phyloP scores from a whole-genome alignment of 2,329 filamentous ascomycete species.

The Simplicillium aogashimaense region DNA sequence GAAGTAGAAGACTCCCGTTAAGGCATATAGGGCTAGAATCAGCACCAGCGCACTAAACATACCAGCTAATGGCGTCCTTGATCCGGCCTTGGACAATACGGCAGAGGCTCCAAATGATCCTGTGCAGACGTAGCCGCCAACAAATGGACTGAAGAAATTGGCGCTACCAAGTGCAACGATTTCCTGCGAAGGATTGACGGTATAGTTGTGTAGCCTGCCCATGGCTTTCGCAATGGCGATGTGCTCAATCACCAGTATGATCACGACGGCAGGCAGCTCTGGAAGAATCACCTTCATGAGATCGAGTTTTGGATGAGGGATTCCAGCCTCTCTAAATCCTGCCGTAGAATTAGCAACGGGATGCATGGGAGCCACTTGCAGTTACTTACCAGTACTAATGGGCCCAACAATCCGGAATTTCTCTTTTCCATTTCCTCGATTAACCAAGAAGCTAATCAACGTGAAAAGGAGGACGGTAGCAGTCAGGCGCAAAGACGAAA shows the following conservation, averaged over 20 bases:
- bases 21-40: conserved; percentile 65
- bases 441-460: conserved; percentile 59
- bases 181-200: conserved; percentile 70
- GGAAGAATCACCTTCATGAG: conserved; percentile 48
- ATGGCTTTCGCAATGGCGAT: conserved; percentile 80
- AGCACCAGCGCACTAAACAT: conserved; percentile 70
- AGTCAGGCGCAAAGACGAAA: conserved; percentile 63
- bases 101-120: conserved; percentile 56
- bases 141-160: conserved; percentile 66
- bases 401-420: conserved; percentile 53
- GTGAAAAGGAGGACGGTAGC: conserved; percentile 71
- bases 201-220: conserved; percentile 70
- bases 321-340: conserved; percentile 55
- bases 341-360: conserved; percentile 7
- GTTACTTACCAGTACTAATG: conserved; percentile 49
- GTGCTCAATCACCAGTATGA: conserved; percentile 73
- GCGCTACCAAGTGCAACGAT: conserved; percentile 68
- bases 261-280: conserved; percentile 61
- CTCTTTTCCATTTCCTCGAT: conserved; percentile 41
- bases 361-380: neutral
- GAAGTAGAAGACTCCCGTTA: conserved; percentile 72
- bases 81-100: conserved; percentile 76
- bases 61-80: conserved; percentile 68
- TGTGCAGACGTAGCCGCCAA: conserved; percentile 43
- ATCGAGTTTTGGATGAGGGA: conserved; percentile 43